Evolutionary conservation across 2,329 filamentous ascomycete species (phyloP).

Genomic region (Magnaporthiopsis poae): DNA sequence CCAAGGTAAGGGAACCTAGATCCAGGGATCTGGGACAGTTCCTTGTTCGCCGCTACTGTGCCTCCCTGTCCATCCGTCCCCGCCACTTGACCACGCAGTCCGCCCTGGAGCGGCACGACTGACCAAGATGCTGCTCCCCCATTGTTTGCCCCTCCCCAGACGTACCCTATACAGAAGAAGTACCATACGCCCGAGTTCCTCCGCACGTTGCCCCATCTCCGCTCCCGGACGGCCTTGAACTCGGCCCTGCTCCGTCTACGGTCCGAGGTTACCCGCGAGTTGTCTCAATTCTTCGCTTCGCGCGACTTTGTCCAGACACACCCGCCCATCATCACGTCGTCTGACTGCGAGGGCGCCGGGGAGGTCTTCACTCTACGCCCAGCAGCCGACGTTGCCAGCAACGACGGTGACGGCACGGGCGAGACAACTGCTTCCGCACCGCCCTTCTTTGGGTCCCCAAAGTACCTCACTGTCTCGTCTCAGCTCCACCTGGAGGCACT

Average conservation of each 20-base stretch:
- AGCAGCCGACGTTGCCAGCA: constrained; percentile 14
- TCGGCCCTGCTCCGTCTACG: constrained; percentile 71
- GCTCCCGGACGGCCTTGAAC: constrained; percentile 71
- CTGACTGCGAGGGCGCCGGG: constrained; percentile 91
- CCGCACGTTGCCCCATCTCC: constrained; percentile 77
- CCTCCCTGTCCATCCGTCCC: neutral
- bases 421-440: constrained; percentile 20
- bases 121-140: neutral
- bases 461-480: constrained; percentile 90
- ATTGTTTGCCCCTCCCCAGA: constrained; percentile 36
- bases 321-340: constrained; percentile 88
- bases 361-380: constrained; percentile 73
- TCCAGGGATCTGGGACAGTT: neutral
- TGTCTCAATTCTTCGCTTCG: constrained; percentile 65
- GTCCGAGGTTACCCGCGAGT: constrained; percentile 63
- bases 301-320: constrained; percentile 73
- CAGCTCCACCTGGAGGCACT: constrained; percentile 91
- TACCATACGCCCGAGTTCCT: constrained; percentile 85
- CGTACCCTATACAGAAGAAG: constrained; percentile 91
- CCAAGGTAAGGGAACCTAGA: constrained; percentile 50
- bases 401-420: constrained; percentile 15
- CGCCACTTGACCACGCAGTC: neutral
- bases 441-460: constrained; percentile 73
- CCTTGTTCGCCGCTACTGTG: constrained; percentile 1
- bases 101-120: neutral